Conservation (phyloP, 192 early-diverging fungal genomes). For the Coemansia sp. region DNA sequence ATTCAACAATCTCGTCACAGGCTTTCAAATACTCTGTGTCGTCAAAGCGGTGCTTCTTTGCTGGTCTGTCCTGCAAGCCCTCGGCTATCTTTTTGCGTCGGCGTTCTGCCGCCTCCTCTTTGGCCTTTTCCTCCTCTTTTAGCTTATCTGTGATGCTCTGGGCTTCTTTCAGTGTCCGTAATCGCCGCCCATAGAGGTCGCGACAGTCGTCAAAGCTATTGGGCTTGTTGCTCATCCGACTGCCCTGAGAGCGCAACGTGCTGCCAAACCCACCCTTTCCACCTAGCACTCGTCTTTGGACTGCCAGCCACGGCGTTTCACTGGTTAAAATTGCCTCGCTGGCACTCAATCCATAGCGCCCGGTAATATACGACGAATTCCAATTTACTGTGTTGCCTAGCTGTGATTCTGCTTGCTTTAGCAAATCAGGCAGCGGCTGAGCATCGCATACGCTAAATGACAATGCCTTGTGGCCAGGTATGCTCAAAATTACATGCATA, state of each 20-base stretch:
- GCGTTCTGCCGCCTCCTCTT: constrained; percentile 55
- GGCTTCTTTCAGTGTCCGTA: constrained; percentile 87
- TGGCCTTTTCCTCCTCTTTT: constrained; percentile 19
- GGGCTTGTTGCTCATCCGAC: constrained; percentile 83
- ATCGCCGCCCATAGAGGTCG: constrained; percentile 83
- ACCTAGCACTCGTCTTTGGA: constrained; percentile 56
- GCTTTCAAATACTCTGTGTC: constrained; percentile 71
- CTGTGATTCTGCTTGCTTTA: constrained; percentile 6
- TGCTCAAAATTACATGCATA: constrained; percentile 38
- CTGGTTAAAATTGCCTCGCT: constrained; percentile 12
- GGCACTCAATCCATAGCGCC: constrained; percentile 24
- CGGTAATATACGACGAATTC: constrained; percentile 18
- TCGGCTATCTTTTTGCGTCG: constrained; percentile 86
- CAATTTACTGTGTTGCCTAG: constrained; percentile 4
- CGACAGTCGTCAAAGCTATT: constrained; percentile 92
- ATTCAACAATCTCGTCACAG: constrained; percentile 64
- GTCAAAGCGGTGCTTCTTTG: constrained; percentile 78
- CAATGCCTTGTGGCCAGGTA: constrained; percentile 13
- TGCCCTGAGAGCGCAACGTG: constrained; percentile 90
- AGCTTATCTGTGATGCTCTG: constrained; percentile 64
- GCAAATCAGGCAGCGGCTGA: constrained; percentile 29
- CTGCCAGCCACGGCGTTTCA: constrained; percentile 16
- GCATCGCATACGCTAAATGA: constrained; percentile 23
- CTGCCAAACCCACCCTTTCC: constrained; percentile 98
- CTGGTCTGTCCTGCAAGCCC: constrained; percentile 61